These are phyloP conservation scores for Notholithocarpus densiflorus DNA, from an alignment of 306 rosid species.

Conservation along the genomic window DNA sequence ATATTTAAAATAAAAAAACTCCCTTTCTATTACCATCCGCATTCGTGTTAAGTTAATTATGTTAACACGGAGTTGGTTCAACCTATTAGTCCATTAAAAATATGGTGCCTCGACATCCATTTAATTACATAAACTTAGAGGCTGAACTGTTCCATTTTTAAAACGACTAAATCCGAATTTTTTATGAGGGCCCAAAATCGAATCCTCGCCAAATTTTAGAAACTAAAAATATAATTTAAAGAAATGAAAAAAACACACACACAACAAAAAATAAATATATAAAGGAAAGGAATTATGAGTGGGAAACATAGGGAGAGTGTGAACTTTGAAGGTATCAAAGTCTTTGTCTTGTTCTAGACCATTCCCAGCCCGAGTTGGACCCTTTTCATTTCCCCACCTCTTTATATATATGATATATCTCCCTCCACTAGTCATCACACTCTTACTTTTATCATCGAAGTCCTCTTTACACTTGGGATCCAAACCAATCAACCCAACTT, in stretches of 20 bases:
- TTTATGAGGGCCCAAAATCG: too few species aligned
- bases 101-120: too few species aligned
- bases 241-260: not conserved
- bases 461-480: slow-evolving; percentile 22
- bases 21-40: too few species aligned
- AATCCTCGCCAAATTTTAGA: too few species aligned
- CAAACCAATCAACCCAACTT: slow-evolving; percentile 31
- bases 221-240: not conserved
- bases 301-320: not conserved
- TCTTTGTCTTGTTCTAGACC: slow-evolving; percentile 40
- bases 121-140: too few species aligned
- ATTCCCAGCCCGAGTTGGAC: slow-evolving; percentile 25
- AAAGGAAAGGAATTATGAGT: not conserved
- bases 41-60: too few species aligned
- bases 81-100: too few species aligned
- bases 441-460: slow-evolving; percentile 24
- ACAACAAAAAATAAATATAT: not conserved
- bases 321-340: slow-evolving; percentile 24
- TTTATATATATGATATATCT: slow-evolving; percentile 33
- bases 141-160: too few species aligned
- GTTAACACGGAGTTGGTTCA: too few species aligned
- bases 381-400: slow-evolving; percentile 20
- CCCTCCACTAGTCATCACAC: slow-evolving; percentile 19
- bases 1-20: too few species aligned
- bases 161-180: too few species aligned